Evolutionary conservation across 2,329 filamentous ascomycete species (phyloP).

Genomic region (Myriosclerotinia duriaeana): DNA sequence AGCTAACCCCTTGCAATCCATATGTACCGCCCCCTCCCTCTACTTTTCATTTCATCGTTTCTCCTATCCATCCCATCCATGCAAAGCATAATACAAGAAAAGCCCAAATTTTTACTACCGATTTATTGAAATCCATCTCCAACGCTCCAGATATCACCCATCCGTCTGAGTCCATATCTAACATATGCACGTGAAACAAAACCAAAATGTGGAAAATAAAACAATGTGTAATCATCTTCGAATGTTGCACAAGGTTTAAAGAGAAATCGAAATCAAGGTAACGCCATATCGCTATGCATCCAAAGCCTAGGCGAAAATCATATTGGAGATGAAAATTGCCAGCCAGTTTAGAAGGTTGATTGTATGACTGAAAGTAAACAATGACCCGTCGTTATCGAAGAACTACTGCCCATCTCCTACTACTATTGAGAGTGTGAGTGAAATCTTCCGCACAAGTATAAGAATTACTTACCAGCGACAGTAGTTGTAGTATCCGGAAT

Average conservation of each 20-base stretch:
- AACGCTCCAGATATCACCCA: slow-evolving; percentile 5
- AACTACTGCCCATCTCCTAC: not conserved
- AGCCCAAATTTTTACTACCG: not conserved
- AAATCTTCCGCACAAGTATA: not conserved
- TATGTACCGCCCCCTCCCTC: not conserved
- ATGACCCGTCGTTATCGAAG: not conserved
- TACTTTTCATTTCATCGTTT: not conserved
- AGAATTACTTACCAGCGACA: slow-evolving; percentile 2
- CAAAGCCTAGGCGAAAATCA: slow-evolving; percentile 14
- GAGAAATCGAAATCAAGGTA: slow-evolving; percentile 6
- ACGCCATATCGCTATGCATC: slow-evolving; percentile 21
- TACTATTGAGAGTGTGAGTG: not conserved
- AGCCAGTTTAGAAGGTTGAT: slow-evolving; percentile 4
- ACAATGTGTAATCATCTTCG: slow-evolving; percentile 1
- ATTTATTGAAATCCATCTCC: not conserved
- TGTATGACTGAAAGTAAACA: slow-evolving; percentile 2
- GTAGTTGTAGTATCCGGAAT: slow-evolving; percentile 21
- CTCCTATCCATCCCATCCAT: not conserved
- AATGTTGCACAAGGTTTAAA: slow-evolving; percentile 1
- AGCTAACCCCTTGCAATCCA: not conserved
- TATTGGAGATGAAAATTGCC: slow-evolving; percentile 5
- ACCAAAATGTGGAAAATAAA: not conserved
- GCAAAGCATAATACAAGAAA: slow-evolving; percentile 13
- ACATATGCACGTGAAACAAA: slow-evolving; percentile 7
- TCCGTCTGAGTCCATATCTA: slow-evolving; percentile 3